Evolutionary conservation across 1,139 yeast genomes (phyloP).

Genomic region (Yamadazyma triangularis): DNA sequence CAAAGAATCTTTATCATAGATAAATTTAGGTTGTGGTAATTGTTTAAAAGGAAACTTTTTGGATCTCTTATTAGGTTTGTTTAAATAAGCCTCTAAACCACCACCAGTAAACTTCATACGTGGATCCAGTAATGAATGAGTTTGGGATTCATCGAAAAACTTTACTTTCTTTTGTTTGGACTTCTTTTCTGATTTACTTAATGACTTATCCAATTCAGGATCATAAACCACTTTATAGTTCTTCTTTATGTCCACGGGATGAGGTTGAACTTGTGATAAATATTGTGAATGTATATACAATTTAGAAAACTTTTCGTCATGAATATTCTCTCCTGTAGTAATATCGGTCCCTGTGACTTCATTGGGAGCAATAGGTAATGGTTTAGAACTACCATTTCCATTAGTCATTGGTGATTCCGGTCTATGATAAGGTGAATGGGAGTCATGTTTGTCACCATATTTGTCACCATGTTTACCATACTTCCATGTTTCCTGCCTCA

Average conservation of each 20-base stretch:
- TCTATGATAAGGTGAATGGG: too few relatives aligned
- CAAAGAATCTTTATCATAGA: slow-evolving; percentile 65
- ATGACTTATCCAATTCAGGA: slow-evolving; percentile 43
- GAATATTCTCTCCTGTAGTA: slow-evolving; percentile 27
- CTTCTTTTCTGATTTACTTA: slow-evolving; percentile 29
- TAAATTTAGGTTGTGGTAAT: slow-evolving; percentile 50
- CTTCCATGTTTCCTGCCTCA: too few relatives aligned
- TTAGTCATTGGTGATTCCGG: too few relatives aligned
- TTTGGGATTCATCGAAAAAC: slow-evolving; percentile 28
- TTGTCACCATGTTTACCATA: too few relatives aligned
- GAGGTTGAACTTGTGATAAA: slow-evolving; percentile 10
- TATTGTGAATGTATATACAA: slow-evolving; percentile 30
- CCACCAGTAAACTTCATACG: slow-evolving; percentile 20
- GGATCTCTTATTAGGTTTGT: slow-evolving; percentile 39
- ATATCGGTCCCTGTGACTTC: slow-evolving; percentile 26
- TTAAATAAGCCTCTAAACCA: slow-evolving; percentile 25
- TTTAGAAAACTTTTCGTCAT: slow-evolving; percentile 27
- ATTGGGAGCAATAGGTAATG: slow-evolving; percentile 1
- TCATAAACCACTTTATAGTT: slow-evolving; percentile 50
- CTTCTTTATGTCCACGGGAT: slow-evolving; percentile 20
- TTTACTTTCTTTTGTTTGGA: slow-evolving; percentile 35
- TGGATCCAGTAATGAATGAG: slow-evolving; percentile 38
- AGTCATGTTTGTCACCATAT: too few relatives aligned
- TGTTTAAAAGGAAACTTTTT: slow-evolving; percentile 43
- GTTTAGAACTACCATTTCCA: too few relatives aligned